Percentiles rank a stretch among this genome's conserved stretches.
Evolutionary conservation across 2,329 filamentous ascomycete genomes (phyloP).

Genomic region (Hypoxylon rubiginosum): DNA sequence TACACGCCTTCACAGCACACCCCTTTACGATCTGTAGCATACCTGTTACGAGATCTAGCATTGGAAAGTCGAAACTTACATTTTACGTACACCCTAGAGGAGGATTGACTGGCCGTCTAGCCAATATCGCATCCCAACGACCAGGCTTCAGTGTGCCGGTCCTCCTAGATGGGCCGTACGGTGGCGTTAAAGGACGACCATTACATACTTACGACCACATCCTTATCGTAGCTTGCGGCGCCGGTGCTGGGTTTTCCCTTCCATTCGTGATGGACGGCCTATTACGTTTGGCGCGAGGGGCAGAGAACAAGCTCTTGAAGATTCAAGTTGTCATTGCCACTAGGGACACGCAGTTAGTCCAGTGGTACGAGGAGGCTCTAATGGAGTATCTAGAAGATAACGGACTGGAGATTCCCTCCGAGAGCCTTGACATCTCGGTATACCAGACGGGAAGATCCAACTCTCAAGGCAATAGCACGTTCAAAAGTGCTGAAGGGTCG

Average conservation of each 20-base stretch:
- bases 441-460: constrained; percentile 42
- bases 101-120: constrained; percentile 64
- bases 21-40: constrained; percentile 69
- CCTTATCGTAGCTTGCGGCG: constrained; percentile 67
- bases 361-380: constrained; percentile 50
- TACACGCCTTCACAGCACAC: constrained; percentile 62
- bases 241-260: constrained; percentile 67
- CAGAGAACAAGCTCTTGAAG: constrained; percentile 6
- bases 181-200: constrained; percentile 60
- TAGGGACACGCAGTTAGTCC: constrained; percentile 46
- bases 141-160: constrained; percentile 59
- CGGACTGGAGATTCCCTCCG: constrained; percentile 31
- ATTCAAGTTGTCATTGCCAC: constrained; percentile 50
- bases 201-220: constrained; percentile 57
- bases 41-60: constrained; percentile 46
- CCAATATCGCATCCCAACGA: constrained; percentile 53
- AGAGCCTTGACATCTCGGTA: constrained; percentile 41
- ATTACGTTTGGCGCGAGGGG: constrained; percentile 25
- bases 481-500: constrained; percentile 25
- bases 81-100: constrained; percentile 66
- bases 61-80: constrained; percentile 56
- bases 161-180: constrained; percentile 71
- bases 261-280: constrained; percentile 60
- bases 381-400: constrained; percentile 43
- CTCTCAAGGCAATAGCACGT: constrained; percentile 20